Conservation (phyloP, 352 stramenopile species). For the Aphanomyces euteiches region DNA sequence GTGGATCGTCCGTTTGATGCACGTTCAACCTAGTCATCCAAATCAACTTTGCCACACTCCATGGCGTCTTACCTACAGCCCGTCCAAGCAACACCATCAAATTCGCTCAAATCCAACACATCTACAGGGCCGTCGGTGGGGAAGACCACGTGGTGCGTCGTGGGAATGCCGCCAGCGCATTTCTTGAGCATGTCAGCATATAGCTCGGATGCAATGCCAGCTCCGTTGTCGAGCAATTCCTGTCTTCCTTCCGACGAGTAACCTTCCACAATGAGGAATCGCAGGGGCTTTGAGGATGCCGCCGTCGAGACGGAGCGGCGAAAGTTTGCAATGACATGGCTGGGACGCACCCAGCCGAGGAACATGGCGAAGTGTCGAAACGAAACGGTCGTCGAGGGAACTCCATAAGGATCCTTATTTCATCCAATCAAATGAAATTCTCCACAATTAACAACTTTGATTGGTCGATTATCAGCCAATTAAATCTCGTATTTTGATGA, state of each 20-base stretch:
- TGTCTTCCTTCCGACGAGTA: slow-evolving; percentile 59
- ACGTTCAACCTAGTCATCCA: slow-evolving; percentile 40
- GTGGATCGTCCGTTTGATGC: slow-evolving; percentile 50
- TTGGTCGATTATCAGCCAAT: not conserved
- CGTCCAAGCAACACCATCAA: slow-evolving; percentile 72
- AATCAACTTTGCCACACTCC: not conserved
- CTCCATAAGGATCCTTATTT: not conserved
- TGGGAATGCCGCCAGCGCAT: slow-evolving; percentile 42
- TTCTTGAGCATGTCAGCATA: slow-evolving; percentile 68
- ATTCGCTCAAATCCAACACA: slow-evolving; percentile 47
- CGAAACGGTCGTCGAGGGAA: no score
- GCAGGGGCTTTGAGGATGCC: slow-evolving; percentile 6
- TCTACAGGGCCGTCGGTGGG: slow-evolving; percentile 54
- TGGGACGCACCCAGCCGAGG: not conserved
- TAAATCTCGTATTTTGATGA: no score
- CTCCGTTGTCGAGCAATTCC: slow-evolving; percentile 55
- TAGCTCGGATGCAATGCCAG: slow-evolving; percentile 60
- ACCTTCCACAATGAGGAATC: slow-evolving; percentile 68
- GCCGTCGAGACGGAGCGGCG: not conserved
- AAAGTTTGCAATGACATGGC: not conserved
- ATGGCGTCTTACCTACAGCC: slow-evolving; percentile 43
- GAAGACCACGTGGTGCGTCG: slow-evolving; percentile 58
- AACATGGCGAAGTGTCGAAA: no score
- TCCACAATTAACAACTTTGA: not conserved
- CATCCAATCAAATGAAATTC: not conserved